phyloP scores from a whole-genome alignment of 2,329 filamentous ascomycete genomes.

The Penicillium sp. region DNA sequence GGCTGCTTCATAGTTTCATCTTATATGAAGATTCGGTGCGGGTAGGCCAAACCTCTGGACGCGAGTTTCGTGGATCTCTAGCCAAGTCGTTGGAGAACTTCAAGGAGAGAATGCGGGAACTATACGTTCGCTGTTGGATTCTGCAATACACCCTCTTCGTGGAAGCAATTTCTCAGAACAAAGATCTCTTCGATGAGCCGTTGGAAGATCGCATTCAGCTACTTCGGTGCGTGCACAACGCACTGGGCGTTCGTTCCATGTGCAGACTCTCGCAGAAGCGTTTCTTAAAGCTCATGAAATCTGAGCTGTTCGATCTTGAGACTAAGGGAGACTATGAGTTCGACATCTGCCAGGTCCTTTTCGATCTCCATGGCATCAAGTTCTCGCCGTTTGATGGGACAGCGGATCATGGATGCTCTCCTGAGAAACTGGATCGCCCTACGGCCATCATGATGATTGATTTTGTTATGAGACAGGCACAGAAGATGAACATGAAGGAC shows the following conservation, averaged over 20 bases:
- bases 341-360: constrained; percentile 79
- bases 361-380: constrained; percentile 75
- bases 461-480: constrained; percentile 73
- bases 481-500: constrained; percentile 82
- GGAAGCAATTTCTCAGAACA: constrained; percentile 65
- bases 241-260: constrained; percentile 74
- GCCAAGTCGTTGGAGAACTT: constrained; percentile 45
- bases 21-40: constrained; percentile 82
- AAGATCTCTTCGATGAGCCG: constrained; percentile 58
- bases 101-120: constrained; percentile 70
- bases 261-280: constrained; percentile 82
- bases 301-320: constrained; percentile 72
- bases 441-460: constrained; percentile 79
- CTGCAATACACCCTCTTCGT: constrained; percentile 76
- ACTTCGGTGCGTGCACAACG: constrained; percentile 74
- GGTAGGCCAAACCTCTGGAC: constrained; percentile 63
- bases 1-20: constrained; percentile 71
- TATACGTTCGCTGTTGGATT: constrained; percentile 83
- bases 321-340: constrained; percentile 77
- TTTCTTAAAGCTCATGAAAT: constrained; percentile 82
- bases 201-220: constrained; percentile 72
- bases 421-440: constrained; percentile 71
- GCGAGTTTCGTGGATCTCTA: constrained; percentile 50
- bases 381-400: constrained; percentile 65
- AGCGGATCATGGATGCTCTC: constrained; percentile 72